Conservation (phyloP, 805 yeast genomes). For the Kodamaea restingae region DNA sequence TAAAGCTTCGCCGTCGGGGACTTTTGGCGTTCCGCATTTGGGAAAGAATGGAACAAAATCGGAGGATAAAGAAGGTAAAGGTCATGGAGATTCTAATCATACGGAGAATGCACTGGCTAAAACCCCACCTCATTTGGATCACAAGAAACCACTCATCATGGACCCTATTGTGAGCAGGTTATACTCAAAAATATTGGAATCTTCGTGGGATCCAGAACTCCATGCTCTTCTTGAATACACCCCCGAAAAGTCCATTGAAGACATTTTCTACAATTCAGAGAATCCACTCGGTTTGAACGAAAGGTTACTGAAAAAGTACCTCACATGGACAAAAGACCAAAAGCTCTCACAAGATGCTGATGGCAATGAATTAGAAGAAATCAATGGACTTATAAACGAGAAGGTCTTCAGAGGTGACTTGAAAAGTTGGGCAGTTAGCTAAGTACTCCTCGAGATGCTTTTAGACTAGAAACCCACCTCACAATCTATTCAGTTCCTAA, state of each 20-base stretch:
- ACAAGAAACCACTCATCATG: slow-evolving; percentile 19
- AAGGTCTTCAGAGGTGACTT: slow-evolving; percentile 33
- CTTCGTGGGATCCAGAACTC: slow-evolving; percentile 56
- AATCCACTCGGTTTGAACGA: slow-evolving; percentile 13
- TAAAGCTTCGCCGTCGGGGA: background rate
- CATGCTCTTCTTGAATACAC: slow-evolving; percentile 46
- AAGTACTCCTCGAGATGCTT: no score
- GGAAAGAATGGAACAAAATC: no score
- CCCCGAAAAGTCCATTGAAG: slow-evolving; percentile 70
- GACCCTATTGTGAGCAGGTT: slow-evolving; percentile 50
- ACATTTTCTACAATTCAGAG: slow-evolving; percentile 67
- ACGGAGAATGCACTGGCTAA: no score
- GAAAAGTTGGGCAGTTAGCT: slow-evolving; percentile 35
- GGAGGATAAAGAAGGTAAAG: no score
- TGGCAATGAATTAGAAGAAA: slow-evolving; percentile 16
- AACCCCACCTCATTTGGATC: no score
- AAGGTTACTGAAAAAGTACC: slow-evolving; percentile 11
- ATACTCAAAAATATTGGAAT: slow-evolving; percentile 52
- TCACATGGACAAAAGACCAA: slow-evolving; percentile 9
- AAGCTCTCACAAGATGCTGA: slow-evolving; percentile 14
- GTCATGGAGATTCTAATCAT: no score
- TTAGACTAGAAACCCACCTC: no score
- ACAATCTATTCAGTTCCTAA: no score
- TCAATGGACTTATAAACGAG: slow-evolving; percentile 40
- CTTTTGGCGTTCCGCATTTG: background rate